Percentiles rank a stretch among this genome's conserved stretches.
Conservation (phyloP, 805 yeast genomes). For the Candida vartiovaarae region DNA sequence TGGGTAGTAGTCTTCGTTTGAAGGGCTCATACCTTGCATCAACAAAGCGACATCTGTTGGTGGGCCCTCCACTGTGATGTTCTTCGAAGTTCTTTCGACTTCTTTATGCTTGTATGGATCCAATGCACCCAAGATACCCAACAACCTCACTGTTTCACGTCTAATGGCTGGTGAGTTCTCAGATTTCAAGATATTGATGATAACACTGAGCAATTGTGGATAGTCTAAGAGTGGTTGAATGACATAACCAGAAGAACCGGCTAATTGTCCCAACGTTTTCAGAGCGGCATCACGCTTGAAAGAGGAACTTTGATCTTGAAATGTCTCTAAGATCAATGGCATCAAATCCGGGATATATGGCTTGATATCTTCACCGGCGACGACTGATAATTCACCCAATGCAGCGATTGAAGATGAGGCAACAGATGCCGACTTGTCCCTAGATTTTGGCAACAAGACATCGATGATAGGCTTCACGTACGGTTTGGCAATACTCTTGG, state of each 20-base stretch:
- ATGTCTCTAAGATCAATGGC: slow-evolving; percentile 82
- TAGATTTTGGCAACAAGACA: slow-evolving; percentile 69
- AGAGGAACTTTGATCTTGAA: slow-evolving; percentile 89
- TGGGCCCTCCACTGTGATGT: slow-evolving; percentile 61
- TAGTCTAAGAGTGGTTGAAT: slow-evolving; percentile 88
- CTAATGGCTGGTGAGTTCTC: slow-evolving; percentile 70
- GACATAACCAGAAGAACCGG: slow-evolving; percentile 90
- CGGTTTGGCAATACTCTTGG: slow-evolving; percentile 80
- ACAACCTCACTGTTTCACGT: slow-evolving; percentile 79
- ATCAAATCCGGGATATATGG: slow-evolving; percentile 68
- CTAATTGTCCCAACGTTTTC: slow-evolving; percentile 78
- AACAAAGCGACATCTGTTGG: slow-evolving; percentile 84
- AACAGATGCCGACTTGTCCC: slow-evolving; percentile 69
- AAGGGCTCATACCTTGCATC: slow-evolving; percentile 92
- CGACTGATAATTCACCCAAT: slow-evolving; percentile 81
- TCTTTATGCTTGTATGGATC: slow-evolving; percentile 96
- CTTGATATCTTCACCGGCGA: slow-evolving; percentile 79
- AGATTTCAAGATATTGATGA: slow-evolving; percentile 74
- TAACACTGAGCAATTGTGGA: slow-evolving; percentile 78
- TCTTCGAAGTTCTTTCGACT: slow-evolving; percentile 64
- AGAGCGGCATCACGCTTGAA: slow-evolving; percentile 86
- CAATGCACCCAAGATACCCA: slow-evolving; percentile 93
- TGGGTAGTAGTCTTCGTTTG: slow-evolving; percentile 88
- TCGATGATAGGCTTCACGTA: slow-evolving; percentile 89
- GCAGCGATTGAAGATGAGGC: slow-evolving; percentile 82